Base-by-base conservation (phyloP, 1,139 yeast genomes). In the Wickerhamiella pararugosa region DNA sequence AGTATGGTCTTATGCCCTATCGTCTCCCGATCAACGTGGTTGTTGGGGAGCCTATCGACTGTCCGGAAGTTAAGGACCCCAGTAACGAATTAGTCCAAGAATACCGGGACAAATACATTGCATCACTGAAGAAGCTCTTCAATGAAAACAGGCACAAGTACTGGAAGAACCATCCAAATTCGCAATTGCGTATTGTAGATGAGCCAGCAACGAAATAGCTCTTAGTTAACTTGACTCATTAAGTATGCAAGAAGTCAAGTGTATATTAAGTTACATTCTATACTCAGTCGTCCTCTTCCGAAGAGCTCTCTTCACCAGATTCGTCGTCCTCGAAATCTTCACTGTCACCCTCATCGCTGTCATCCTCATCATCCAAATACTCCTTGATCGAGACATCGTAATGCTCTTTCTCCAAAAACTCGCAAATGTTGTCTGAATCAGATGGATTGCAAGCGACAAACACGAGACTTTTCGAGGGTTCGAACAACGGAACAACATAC, bases 1-100 rank as follows among this genome's bases (percentile, higher is more conserved):
- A 87, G 57, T 83, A 82, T 62, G 98, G 98, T 0, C 65, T 90
- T 34, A 63, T 92, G 48, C 97, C 98, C 1, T 87, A 74, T 58
- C 68, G 96, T 50, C 72, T 78, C 45, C 84, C 87, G 1, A 79
- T 90, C 43, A 71, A 82, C 50, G 71, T 87, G 25, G 65, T 62
- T 4, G 74, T 81, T 37, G 98, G 98, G 0, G 65, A 65, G 34
- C 96, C 98, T 2, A 80, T 90, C 21, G 66, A 72, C 33, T 73
- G 87, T 4, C 84, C 87, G 1, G 62, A 66, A 43, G 53, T 62
- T 15, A 63, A 62, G 7, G 53, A 63, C 33, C 77, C 79, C 1
- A 57, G 68, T 1, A 56, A 62, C 9, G 66, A 66, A 21, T 69
- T 69, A 44, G 68, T 90, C 25, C 79, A 81, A 44, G 68, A 76